Evolutionary conservation across 257 asterid species (phyloP), one percentile per base, ranked within the genome.

Genomic region (Nicotiana sylvestris): DNA sequence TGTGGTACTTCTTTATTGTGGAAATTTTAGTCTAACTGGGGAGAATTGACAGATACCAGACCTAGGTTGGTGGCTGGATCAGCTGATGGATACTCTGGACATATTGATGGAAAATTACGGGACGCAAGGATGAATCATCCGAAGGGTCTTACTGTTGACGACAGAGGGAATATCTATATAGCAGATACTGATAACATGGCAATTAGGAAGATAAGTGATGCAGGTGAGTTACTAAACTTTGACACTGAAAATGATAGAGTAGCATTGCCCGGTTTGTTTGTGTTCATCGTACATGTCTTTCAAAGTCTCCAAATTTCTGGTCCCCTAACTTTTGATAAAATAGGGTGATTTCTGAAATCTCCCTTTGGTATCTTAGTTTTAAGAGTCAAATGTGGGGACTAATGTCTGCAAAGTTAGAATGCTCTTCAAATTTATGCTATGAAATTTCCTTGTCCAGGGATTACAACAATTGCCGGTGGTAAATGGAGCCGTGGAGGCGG

Each of bases 401-500:
- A 43, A 70, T 1, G 6, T 43, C 58, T 0, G 58, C 3, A 21
- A 43, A 43, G 39, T 25, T 46, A 25, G 61, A 72, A 17, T 49
- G 8, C 43, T 39, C 21, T 4, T 65, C 1, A 10, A 70, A 2
- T 80, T 29, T 66, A 81, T 29, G 32, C 49, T 51, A 12, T 3
- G 70, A 55, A 80, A 76, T 58, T 65, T 55, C 72, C 79, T 64
- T 83, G 25, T 27, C 18, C 85, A 96, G 99, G 98, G 32, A 90
- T 93, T 60, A 96, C 99, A 30, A 96, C 99, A 70, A 93, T 96
- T 66, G 99, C 99, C 9, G 99, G 99, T 80, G 99, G 98, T 9
- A 96, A 94, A 85, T 92, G 91, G 83, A 90, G 85, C 64, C 98
- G 95, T 43, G 97, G 96, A 77, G 93, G 96, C 46, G 96, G 97